phyloP scores from a whole-genome alignment of 2,329 filamentous ascomycete genomes.

The Plenodomus lindquistii region DNA sequence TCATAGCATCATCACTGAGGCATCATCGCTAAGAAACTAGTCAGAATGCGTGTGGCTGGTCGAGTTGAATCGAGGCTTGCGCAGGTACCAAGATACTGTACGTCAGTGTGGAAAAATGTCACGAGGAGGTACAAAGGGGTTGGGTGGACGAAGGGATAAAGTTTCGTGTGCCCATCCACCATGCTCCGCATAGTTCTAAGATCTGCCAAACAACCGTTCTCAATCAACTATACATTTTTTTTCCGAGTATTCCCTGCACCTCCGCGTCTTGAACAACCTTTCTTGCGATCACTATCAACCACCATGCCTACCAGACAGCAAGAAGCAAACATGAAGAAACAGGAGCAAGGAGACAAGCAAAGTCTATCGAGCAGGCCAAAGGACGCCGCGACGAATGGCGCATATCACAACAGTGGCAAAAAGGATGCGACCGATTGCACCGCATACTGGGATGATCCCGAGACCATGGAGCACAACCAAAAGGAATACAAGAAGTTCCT shows the following conservation, averaged over 20 bases:
- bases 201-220: neutral
- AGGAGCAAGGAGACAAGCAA: neutral
- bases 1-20: neutral
- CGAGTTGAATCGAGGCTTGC: neutral
- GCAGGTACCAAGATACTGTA: neutral
- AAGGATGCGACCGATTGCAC: conserved; percentile 35
- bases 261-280: too few relatives aligned
- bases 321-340: neutral
- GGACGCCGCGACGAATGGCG: neutral
- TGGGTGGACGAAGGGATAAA: neutral
- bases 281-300: neutral
- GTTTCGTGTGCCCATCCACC: neutral
- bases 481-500: conserved; percentile 35
- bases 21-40: neutral
- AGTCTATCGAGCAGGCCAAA: conserved; percentile 6
- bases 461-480: conserved; percentile 28
- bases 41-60: neutral
- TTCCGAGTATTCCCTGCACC: neutral
- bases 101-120: neutral
- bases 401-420: conserved; percentile 19
- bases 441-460: conserved; percentile 37
- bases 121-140: neutral
- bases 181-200: neutral
- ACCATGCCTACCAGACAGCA: neutral
- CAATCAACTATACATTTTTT: neutral